Percentiles rank a stretch among this genome's conserved stretches.
Conservation (phyloP, 2,329 filamentous ascomycete genomes). For the Hortaea sp. region DNA sequence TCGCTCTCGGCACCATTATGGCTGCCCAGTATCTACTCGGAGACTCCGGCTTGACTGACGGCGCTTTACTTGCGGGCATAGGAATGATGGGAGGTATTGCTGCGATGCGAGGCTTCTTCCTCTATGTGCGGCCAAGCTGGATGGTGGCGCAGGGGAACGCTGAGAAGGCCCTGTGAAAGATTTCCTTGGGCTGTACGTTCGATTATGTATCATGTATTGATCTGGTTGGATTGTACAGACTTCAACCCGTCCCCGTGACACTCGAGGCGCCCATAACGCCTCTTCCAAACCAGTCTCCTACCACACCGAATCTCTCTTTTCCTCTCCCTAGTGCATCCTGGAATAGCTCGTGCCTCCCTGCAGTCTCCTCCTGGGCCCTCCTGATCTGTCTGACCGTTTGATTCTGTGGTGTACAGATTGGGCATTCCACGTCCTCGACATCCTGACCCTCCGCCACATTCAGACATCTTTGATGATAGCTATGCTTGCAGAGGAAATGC, state of each 20-base stretch:
- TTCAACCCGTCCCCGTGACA: background rate
- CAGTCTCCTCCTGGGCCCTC: slow-evolving; percentile 74
- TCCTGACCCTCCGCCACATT: slow-evolving; percentile 44
- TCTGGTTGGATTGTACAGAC: background rate
- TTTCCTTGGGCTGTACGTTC: background rate
- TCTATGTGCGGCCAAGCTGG: slow-evolving; percentile 14
- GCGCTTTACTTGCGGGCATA: slow-evolving; percentile 5
- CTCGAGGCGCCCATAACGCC: slow-evolving; percentile 64
- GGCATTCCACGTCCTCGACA: slow-evolving; percentile 66
- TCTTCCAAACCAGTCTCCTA: slow-evolving; percentile 89
- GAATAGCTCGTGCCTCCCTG: slow-evolving; percentile 83
- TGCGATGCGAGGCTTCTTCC: slow-evolving; percentile 11
- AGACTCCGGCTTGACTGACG: slow-evolving; percentile 11
- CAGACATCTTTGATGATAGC: slow-evolving; percentile 86
- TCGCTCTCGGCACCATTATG: slow-evolving; percentile 13
- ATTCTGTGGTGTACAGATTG: slow-evolving; percentile 73
- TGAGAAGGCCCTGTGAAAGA: slow-evolving; percentile 5
- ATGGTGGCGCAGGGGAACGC: slow-evolving; percentile 13
- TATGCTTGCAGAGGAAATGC: slow-evolving; percentile 95
- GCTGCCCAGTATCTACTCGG: slow-evolving; percentile 12
- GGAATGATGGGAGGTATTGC: slow-evolving; percentile 9
- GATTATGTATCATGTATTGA: background rate
- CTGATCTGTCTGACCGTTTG: slow-evolving; percentile 81
- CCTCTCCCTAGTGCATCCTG: slow-evolving; percentile 63
- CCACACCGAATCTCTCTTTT: slow-evolving; percentile 70